A percentile compares a stretch with the other conserved stretches of the same genome.
Conservation (phyloP, 2,329 filamentous ascomycete species). For the Diaporthe humulicola region DNA sequence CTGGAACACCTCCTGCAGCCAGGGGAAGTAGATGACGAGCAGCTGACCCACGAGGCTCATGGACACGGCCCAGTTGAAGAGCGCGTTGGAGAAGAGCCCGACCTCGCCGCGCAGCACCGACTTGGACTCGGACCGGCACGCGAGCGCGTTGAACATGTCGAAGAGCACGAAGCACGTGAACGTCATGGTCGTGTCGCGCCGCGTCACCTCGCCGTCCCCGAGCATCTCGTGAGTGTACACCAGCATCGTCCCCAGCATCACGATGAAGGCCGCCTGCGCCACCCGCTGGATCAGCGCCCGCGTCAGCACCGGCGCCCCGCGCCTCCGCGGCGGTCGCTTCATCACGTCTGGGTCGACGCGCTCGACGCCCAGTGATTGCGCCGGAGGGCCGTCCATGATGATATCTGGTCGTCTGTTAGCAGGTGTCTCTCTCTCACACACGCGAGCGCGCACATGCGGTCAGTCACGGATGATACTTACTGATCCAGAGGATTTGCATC, state of each 20-base stretch:
- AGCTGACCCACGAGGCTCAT: conserved; percentile 88
- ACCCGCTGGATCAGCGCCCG: conserved; percentile 85
- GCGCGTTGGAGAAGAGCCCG: conserved; percentile 84
- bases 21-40: conserved; percentile 94
- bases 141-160: conserved; percentile 99
- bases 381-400: conserved; percentile 98
- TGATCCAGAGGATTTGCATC: conserved; percentile 99
- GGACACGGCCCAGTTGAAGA: conserved; percentile 97
- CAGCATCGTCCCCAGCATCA: conserved; percentile 91
- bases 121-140: conserved; percentile 92
- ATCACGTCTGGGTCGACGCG: conserved; percentile 95
- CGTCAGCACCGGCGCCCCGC: conserved; percentile 93
- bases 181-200: conserved; percentile 98
- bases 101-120: conserved; percentile 90
- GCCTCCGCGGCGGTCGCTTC: conserved; percentile 87
- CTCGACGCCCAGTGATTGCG: conserved; percentile 96
- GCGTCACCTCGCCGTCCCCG: conserved; percentile 83
- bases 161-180: conserved; percentile 99
- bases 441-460: background rate
- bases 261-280: conserved; percentile 86
- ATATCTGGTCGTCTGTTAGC: conserved; percentile 75
- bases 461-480: conserved; percentile 65
- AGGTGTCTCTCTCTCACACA: background rate
- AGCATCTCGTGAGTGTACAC: conserved; percentile 95
- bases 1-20: conserved; percentile 94